Percentiles rank a stretch among this genome's conserved stretches.
These are phyloP conservation scores for Exophiala viscosa DNA, from an alignment of 2,329 filamentous ascomycete species.

Conservation along the genomic window DNA sequence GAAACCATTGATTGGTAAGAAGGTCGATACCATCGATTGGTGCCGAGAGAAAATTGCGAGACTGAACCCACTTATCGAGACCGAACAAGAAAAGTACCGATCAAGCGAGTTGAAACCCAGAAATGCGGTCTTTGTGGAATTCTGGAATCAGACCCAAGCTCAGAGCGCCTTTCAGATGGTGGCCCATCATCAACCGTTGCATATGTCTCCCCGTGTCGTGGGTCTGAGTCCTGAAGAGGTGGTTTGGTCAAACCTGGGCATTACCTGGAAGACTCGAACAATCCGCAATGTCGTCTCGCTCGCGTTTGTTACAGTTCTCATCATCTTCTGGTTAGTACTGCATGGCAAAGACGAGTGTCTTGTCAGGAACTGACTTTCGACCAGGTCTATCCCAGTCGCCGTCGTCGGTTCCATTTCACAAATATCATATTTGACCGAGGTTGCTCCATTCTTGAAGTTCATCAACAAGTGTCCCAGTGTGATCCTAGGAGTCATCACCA, in stretches of 20 bases:
- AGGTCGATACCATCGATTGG: slow-evolving; percentile 94
- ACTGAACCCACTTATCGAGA: slow-evolving; percentile 67
- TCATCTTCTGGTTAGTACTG: slow-evolving; percentile 70
- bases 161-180: slow-evolving; percentile 84
- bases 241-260: slow-evolving; percentile 79
- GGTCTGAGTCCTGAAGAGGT: slow-evolving; percentile 78
- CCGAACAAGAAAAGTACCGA: slow-evolving; percentile 64
- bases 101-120: slow-evolving; percentile 62
- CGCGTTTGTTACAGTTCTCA: slow-evolving; percentile 69
- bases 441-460: slow-evolving; percentile 68
- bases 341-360: neutral
- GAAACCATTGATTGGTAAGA: slow-evolving; percentile 71
- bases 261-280: slow-evolving; percentile 83
- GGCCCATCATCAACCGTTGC: slow-evolving; percentile 78
- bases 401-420: slow-evolving; percentile 85
- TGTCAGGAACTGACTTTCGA: neutral
- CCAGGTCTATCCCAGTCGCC: slow-evolving; percentile 61
- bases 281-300: slow-evolving; percentile 66
- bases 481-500: slow-evolving; percentile 80
- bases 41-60: slow-evolving; percentile 72
- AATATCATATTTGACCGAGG: slow-evolving; percentile 60
- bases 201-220: slow-evolving; percentile 81
- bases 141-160: slow-evolving; percentile 74
- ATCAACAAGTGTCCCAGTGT: slow-evolving; percentile 64
- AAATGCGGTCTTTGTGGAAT: slow-evolving; percentile 86